These are phyloP conservation scores for Pyronema domesticum DNA, from an alignment of 495 filamentous ascomycete genomes.

Conservation along the genomic window DNA sequence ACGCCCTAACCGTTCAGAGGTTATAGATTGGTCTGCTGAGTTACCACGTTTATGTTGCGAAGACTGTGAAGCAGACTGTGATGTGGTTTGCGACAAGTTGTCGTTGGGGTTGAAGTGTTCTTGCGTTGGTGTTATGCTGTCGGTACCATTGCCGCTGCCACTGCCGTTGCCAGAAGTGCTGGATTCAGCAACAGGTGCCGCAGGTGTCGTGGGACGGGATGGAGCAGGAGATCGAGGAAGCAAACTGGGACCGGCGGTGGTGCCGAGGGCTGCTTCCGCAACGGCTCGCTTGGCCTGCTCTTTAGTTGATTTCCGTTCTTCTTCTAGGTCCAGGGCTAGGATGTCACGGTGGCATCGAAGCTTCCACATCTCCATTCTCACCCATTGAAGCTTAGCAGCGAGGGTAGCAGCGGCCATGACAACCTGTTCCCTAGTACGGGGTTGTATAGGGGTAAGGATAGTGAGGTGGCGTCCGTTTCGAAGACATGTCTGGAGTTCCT, in stretches of 20 bases:
- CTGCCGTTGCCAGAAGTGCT: too few relatives aligned
- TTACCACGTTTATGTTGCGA: not conserved
- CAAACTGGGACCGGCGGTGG: too few relatives aligned
- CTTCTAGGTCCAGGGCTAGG: slow-evolving; percentile 63
- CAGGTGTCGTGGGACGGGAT: too few relatives aligned
- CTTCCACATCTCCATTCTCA: slow-evolving; percentile 81
- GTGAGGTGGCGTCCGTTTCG: slow-evolving; percentile 86
- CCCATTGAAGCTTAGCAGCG: slow-evolving; percentile 82
- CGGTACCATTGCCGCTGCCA: too few relatives aligned
- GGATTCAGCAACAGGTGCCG: too few relatives aligned
- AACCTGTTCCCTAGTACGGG: slow-evolving; percentile 68
- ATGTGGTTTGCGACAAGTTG: too few relatives aligned
- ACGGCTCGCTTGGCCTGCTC: slow-evolving; percentile 20
- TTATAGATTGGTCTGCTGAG: not conserved
- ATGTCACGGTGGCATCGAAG: slow-evolving; percentile 83
- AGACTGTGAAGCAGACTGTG: too few relatives aligned
- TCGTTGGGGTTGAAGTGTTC: too few relatives aligned
- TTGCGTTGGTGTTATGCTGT: too few relatives aligned
- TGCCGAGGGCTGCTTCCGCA: too few relatives aligned
- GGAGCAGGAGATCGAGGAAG: too few relatives aligned
- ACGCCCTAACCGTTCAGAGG: slow-evolving; percentile 6
- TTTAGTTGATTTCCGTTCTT: slow-evolving; percentile 37
- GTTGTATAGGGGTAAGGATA: slow-evolving; percentile 72
- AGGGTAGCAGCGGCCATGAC: slow-evolving; percentile 69
- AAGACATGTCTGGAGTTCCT: slow-evolving; percentile 61